Percentiles rank a stretch among this genome's conserved stretches.
These are phyloP conservation scores for Penicillium sp. DNA, from an alignment of 2,329 filamentous ascomycete species.

Conservation along the genomic window DNA sequence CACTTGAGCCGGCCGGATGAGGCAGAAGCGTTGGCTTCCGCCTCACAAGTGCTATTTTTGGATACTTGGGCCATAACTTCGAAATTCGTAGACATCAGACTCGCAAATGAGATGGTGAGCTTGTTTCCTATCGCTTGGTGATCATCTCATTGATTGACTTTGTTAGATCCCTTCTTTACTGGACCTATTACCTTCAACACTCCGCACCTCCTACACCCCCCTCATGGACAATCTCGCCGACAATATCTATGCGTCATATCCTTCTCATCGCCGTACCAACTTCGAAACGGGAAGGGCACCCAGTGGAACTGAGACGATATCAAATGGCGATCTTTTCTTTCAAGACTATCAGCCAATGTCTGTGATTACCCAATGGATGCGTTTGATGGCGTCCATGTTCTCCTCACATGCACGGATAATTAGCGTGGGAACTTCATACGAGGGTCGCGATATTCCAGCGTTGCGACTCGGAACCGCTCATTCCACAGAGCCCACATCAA, in stretches of 20 bases:
- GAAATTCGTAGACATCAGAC: slow-evolving; percentile 79
- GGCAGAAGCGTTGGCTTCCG: slow-evolving; percentile 68
- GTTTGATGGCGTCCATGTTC: slow-evolving; percentile 84
- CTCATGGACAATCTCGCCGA: slow-evolving; percentile 78
- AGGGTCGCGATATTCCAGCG: slow-evolving; percentile 82
- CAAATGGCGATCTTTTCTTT: slow-evolving; percentile 72
- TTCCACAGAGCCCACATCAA: slow-evolving; percentile 47
- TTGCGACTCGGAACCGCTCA: slow-evolving; percentile 67
- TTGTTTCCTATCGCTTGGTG: background rate
- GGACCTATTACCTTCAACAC: slow-evolving; percentile 70
- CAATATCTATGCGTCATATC: slow-evolving; percentile 74
- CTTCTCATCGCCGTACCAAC: slow-evolving; percentile 44
- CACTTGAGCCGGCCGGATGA: slow-evolving; percentile 69
- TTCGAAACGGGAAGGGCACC: slow-evolving; percentile 32
- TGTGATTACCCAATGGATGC: slow-evolving; percentile 89
- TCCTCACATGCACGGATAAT: slow-evolving; percentile 72
- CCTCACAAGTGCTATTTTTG: slow-evolving; percentile 71
- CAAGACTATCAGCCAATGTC: slow-evolving; percentile 85
- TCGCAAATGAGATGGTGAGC: slow-evolving; percentile 71
- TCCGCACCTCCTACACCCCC: slow-evolving; percentile 69
- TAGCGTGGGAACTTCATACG: slow-evolving; percentile 78
- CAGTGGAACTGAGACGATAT: slow-evolving; percentile 33
- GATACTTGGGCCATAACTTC: slow-evolving; percentile 87
- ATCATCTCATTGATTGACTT: background rate
- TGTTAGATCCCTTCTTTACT: slow-evolving; percentile 67